phyloP scores from a whole-genome alignment of 2,329 filamentous ascomycete species.

The Stachybotrys chartarum region DNA sequence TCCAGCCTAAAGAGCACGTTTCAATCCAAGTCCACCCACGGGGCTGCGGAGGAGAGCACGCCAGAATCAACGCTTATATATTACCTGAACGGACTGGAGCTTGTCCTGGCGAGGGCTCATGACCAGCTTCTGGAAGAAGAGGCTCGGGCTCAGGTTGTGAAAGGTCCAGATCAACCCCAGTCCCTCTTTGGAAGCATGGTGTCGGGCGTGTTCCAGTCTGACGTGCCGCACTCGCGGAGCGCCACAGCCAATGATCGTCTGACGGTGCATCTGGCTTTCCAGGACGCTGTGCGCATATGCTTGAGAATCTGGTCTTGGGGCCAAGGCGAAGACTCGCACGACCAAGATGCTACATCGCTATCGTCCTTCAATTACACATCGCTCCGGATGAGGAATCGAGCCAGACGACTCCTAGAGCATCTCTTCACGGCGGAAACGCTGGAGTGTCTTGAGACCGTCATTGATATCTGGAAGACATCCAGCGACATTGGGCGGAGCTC shows the following conservation, averaged over 20 bases:
- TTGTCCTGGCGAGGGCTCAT: slow-evolving; percentile 80
- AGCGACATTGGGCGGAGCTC: slow-evolving; percentile 40
- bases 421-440: slow-evolving; percentile 87
- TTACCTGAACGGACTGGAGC: slow-evolving; percentile 89
- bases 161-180: slow-evolving; percentile 75
- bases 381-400: slow-evolving; percentile 81
- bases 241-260: slow-evolving; percentile 88
- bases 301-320: slow-evolving; percentile 96
- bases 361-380: slow-evolving; percentile 90
- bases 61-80: slow-evolving; percentile 72
- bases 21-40: slow-evolving; percentile 18
- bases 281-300: slow-evolving; percentile 88
- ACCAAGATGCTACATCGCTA: slow-evolving; percentile 58
- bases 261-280: slow-evolving; percentile 91
- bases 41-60: slow-evolving; percentile 15
- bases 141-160: slow-evolving; percentile 57
- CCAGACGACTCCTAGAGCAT: slow-evolving; percentile 82
- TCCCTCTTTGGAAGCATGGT: slow-evolving; percentile 94
- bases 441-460: slow-evolving; percentile 86
- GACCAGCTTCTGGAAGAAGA: slow-evolving; percentile 75
- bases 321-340: slow-evolving; percentile 49
- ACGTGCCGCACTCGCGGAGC: slow-evolving; percentile 68
- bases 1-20: slow-evolving; percentile 62
- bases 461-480: slow-evolving; percentile 69
- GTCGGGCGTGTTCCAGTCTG: slow-evolving; percentile 79